Evolutionary conservation across 352 stramenopile genomes (phyloP).

Genomic region (Pythium folliculosum): DNA sequence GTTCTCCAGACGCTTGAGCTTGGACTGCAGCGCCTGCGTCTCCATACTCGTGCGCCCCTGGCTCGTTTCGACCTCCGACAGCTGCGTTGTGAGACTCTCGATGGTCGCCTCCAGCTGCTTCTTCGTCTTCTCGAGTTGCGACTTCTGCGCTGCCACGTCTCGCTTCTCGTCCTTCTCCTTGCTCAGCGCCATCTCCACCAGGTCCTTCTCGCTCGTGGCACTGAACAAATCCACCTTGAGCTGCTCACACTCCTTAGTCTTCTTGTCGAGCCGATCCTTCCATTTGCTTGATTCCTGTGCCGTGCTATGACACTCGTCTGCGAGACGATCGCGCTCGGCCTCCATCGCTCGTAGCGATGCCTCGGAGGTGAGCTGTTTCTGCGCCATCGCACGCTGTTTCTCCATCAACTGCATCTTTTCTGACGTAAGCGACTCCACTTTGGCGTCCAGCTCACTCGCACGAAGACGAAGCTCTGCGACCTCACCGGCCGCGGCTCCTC

Average conservation of each 20-base stretch:
- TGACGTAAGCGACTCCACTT: slow-evolving; percentile 26
- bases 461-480: slow-evolving; percentile 26
- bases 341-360: slow-evolving; percentile 8
- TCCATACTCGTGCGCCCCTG: slow-evolving; percentile 26
- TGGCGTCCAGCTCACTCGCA: slow-evolving; percentile 32
- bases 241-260: slow-evolving; percentile 38
- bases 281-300: slow-evolving; percentile 33
- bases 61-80: slow-evolving; percentile 29
- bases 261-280: slow-evolving; percentile 38
- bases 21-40: slow-evolving; percentile 34
- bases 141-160: slow-evolving; percentile 24
- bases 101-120: slow-evolving; percentile 32
- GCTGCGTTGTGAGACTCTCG: slow-evolving; percentile 23
- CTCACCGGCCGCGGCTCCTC: slow-evolving; percentile 8
- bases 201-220: slow-evolving; percentile 39
- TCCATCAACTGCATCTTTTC: slow-evolving; percentile 40
- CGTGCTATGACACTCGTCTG: slow-evolving; percentile 23
- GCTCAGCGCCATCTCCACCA: slow-evolving; percentile 24
- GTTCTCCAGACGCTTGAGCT: slow-evolving; percentile 37
- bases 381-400: slow-evolving; percentile 31
- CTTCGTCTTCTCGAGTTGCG: slow-evolving; percentile 32
- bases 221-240: slow-evolving; percentile 21
- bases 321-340: slow-evolving; percentile 27
- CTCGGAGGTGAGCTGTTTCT: slow-evolving; percentile 29
- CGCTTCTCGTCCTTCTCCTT: slow-evolving; percentile 35